Evolutionary conservation across 164 flowering plant species (phyloP).

Genomic region (Berberis vulgaris): DNA sequence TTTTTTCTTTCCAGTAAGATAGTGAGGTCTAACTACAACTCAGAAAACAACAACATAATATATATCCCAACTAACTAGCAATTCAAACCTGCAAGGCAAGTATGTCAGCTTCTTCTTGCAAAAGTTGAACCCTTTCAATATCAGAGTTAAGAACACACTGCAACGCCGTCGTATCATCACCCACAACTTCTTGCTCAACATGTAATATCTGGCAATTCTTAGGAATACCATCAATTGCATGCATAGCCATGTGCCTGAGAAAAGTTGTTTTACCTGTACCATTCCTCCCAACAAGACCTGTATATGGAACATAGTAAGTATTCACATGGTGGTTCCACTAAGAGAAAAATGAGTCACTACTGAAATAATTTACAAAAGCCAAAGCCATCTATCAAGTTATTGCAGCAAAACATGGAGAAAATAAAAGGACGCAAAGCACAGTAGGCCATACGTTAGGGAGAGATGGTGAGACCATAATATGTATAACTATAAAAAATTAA

Average conservation of each 20-base stretch:
- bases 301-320: not conserved
- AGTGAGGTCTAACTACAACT: not conserved
- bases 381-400: no score
- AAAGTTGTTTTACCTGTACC: constrained; percentile 99
- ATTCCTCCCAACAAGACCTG: constrained; percentile 97
- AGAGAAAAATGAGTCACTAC: no score
- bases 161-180: constrained; percentile 80
- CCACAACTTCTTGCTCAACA: constrained; percentile 98
- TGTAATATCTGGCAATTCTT: constrained; percentile 87
- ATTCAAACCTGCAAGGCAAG: constrained; percentile 62
- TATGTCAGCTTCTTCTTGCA: constrained; percentile 79
- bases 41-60: not conserved
- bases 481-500: no score
- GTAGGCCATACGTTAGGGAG: no score
- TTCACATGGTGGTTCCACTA: no score
- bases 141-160: constrained; percentile 94
- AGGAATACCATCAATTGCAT: constrained; percentile 98
- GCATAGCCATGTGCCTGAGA: constrained; percentile 94
- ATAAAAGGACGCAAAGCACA: no score
- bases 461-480: no score
- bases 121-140: constrained; percentile 70
- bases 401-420: no score
- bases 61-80: not conserved
- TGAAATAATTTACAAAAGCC: no score
- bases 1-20: no score